A percentile compares a stretch with the other conserved stretches of the same genome.
Conservation (phyloP, 345 rosid species). For the Aquilaria yunnanensis region DNA sequence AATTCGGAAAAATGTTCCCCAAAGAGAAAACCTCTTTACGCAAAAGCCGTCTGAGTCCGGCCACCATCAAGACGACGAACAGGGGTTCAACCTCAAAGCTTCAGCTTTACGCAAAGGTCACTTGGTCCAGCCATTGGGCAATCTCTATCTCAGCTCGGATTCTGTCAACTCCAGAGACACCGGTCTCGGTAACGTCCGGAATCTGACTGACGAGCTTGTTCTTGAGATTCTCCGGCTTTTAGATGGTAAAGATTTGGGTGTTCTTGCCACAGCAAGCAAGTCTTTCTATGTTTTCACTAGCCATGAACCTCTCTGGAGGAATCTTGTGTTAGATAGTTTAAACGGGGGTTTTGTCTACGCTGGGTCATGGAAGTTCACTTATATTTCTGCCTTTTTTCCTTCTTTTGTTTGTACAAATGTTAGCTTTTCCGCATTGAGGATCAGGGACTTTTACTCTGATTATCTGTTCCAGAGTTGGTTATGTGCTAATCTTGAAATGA, state of each 20-base stretch:
- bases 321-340: constrained; percentile 59
- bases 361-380: constrained; percentile 79
- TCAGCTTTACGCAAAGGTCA: constrained; percentile 46
- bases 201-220: constrained; percentile 69
- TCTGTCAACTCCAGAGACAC: constrained; percentile 62
- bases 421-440: constrained; percentile 29
- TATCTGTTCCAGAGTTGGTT: constrained; percentile 94
- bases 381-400: constrained; percentile 40
- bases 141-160: constrained; percentile 51
- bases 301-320: constrained; percentile 89
- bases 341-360: constrained; percentile 53
- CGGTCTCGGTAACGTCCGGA: constrained; percentile 74
- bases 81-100: constrained; percentile 56
- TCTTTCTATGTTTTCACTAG: constrained; percentile 65
- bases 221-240: constrained; percentile 74
- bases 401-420: constrained; percentile 13
- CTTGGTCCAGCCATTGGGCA: constrained; percentile 90
- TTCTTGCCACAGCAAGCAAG: constrained; percentile 65
- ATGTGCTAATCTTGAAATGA: constrained; percentile 97
- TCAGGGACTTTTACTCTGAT: constrained; percentile 83
- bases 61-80: constrained; percentile 30
- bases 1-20: constrained; percentile 15
- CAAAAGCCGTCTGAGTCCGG: constrained; percentile 17
- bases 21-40: constrained; percentile 12
- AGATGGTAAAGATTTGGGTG: constrained; percentile 48